Base-by-base conservation (phyloP, 208 protist species). In the Phytomonas sp. region DNA sequence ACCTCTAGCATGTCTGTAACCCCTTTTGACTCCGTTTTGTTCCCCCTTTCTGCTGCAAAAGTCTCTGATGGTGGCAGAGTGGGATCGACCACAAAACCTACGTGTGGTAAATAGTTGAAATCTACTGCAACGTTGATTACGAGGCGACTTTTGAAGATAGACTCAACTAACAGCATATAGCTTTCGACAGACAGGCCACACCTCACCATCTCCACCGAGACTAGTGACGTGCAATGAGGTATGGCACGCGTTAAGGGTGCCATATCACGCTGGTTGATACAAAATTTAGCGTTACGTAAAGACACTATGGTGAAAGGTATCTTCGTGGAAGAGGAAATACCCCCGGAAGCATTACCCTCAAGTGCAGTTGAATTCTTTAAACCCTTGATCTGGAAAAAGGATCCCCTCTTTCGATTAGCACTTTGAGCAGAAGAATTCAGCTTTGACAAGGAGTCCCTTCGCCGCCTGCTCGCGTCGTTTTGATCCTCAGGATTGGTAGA, bases 191-290 rank as follows among this genome's bases (percentile, higher is more conserved):
- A 91, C 60, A 96, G 77, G 15, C 87, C 87, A 64, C 89, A 94
- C 5, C 92, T 88, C 29, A 87, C 78, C 40, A 96, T 75, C 78
- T 90, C 80, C 60, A 94, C 79, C 5, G 83, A 80, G 7, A 93
- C 76, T 62, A 96, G 81, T 31, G 88, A 84, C 2, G 74, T 65
- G 79, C 92, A 96, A 82, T 94, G 79, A 43, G 88, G 84, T 15
- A 96, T 95, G 23, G 89, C 87, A 37, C 82, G 81, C 63, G 77
- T 82, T 33, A 96, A 75, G 31, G 92, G 89, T 32, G 77, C 85
- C 72, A 94, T 91, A 80, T 96, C 92, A 8, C 88, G 87, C 67
- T 87, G 76, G 62, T 95, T 92, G n/a, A 96, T 66, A 70, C 87
- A 94, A 72, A 91, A 93, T 32, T 78, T 80, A 2, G 88, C 79